Base-by-base conservation (phyloP, 805 yeast genomes). In the Diddensiella caesifluorescens region DNA sequence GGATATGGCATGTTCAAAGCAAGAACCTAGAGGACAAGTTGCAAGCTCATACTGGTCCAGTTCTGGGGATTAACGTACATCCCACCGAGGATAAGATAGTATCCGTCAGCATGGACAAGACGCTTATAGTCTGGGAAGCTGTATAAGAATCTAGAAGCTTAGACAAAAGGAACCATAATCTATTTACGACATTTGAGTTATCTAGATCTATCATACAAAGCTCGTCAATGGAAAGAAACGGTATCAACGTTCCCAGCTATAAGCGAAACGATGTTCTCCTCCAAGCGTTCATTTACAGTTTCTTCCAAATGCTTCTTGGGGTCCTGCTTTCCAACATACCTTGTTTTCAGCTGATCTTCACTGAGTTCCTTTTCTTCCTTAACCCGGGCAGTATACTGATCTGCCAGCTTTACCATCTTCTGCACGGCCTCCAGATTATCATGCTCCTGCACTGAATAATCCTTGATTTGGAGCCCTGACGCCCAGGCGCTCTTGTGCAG, bases 241-340 rank as follows among this genome's bases (percentile, higher is more conserved):
- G 90, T 77, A 63, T 92, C 89, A 31, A 92, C 89, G 63, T 83
- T 84, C 38, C 96, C 85, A 12, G 95, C 85, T 58, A 89, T 70
- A 49, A 90, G 74, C 25, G 95, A 79, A 9, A 86, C 87, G 37
- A 92, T 80, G 60, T 92, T 94, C 40, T 86, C 92, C 64, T 92
- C 98, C 54, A 94, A 77, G 39, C 86, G 71, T 47, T 72, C 70
- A 51, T 86, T 94, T 7, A 95, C 94, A 0, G 94, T 84, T 49
- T 86, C 96, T 36, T 82, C 75, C 55, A 92, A 71, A 69, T 92
- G 99, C 69, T 90, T 92, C 78, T 94, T 92, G 31, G 99, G 99
- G 64, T 92, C 98, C 66, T 90, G 97, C 62, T 87, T 89, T 55
- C 99, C 99, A 27, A 92, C 97, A 59, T 90, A 94, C 61, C 98